phyloP scores from a whole-genome alignment of 495 filamentous ascomycete species.

The Trichoderma parareesei region DNA sequence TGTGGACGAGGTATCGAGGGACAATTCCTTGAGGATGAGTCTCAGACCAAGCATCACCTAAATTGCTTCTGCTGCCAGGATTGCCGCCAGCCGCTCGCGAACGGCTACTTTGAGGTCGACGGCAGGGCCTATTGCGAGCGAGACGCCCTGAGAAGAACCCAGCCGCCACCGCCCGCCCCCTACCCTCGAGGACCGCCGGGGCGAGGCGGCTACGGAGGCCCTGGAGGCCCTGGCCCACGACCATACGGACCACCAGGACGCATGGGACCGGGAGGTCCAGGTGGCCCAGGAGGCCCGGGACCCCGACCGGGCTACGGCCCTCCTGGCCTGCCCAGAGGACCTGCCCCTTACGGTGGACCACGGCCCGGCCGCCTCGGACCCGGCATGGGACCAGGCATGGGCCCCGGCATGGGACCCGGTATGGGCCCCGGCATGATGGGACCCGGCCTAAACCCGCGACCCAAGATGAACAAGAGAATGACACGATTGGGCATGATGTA shows the following conservation, averaged over 20 bases:
- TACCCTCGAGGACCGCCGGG: conserved; percentile 27
- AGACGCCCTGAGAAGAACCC: conserved; percentile 63
- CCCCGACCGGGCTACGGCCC: background rate
- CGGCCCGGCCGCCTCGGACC: conserved; percentile 22
- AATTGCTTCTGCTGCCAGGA: conserved; percentile 74
- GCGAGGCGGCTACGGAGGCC: conserved; percentile 12
- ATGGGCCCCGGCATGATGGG: conserved; percentile 11
- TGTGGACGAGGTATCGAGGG: conserved; percentile 89
- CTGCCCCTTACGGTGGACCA: background rate
- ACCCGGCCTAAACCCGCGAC: conserved; percentile 14
- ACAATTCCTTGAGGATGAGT: conserved; percentile 82
- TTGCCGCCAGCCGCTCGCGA: conserved; percentile 48
- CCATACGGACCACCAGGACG: conserved; percentile 16
- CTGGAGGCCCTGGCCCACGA: conserved; percentile 17
- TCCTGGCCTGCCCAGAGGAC: conserved; percentile 13
- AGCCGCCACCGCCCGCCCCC: conserved; percentile 24
- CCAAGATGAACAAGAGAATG: conserved; percentile 64
- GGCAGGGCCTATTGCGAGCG: conserved; percentile 67
- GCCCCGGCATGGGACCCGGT: conserved; percentile 13
- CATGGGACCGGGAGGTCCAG: conserved; percentile 2
- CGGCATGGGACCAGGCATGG: conserved; percentile 7
- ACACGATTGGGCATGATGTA: conserved; percentile 85
- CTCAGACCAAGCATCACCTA: conserved; percentile 73
- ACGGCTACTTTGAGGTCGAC: conserved; percentile 54
- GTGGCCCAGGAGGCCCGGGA: conserved; percentile 8